Base-by-base conservation (phyloP, 768 basidiomycete species). In the Phylloporus sp. region DNA sequence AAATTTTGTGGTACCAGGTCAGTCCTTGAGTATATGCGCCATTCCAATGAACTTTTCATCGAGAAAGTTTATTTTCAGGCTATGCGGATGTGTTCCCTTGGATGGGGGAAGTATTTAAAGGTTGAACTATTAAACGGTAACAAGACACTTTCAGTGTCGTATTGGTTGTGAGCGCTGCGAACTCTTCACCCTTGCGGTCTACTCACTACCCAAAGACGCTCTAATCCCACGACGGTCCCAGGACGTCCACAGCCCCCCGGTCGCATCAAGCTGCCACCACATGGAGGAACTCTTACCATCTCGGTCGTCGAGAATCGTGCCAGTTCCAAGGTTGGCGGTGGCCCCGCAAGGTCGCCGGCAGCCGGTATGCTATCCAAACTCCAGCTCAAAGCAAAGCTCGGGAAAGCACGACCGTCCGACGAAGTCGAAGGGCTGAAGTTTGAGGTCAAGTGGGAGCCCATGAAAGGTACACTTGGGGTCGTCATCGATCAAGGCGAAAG, bases 1-100 rank as follows among this genome's bases (percentile, higher is more conserved):
- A 93, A 65, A 86, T 92, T 52, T 65, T 97, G 38, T 83, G 82
- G 76, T 86, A 82, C 58, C 90, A 92, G 62, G 77, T 73, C 42
- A n/a, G 63, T 48, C 28, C 14, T 14, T 21, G 28, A 18, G 7
- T 46, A n/a, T 40, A 26, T 38, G 7, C 6, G 22, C 6, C 17
- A 29, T 32, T 6, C 32, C 11, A 13, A 18, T 26, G n/a, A 23
- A 15, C 5, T 6, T 20, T 35, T 44, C 14, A 3, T 27, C 5
- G 17, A 49, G 14, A 21, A 15, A 28, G 6, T n/a, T 39, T 22
- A 14, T 42, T 56, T 34, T 21, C 36, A 71, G 86, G 88, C 85
- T 2, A 70, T 82, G 60, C 75, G 89, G 22, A 80, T 92, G 77
- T 75, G 86, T 38, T 79, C 79, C n/a, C 71, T 91, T 4, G 90